Base-by-base conservation (phyloP, 176 grass and related monocot species). In the Phoenix dactylifera region DNA sequence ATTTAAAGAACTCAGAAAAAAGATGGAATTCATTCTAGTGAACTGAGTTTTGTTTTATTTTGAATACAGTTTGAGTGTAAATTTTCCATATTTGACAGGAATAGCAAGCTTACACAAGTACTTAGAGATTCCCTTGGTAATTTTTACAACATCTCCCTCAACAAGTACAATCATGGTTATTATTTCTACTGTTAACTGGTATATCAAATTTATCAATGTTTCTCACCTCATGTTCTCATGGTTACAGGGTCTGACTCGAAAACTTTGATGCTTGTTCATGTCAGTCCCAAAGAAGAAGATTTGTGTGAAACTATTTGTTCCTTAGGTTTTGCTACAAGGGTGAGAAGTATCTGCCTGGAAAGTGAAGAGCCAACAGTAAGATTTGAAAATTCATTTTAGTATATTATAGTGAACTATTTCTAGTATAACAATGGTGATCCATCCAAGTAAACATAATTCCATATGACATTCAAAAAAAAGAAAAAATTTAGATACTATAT, bases 81-180 rank as follows among this genome's bases (percentile, higher is more conserved):
- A 2, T 57, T 52, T 60, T 68, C 58, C 57, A 24, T 44, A 75
- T 69, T 86, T 83, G 17, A 55, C 75, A 97, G 92, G 76, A 97
- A 97, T 66, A 97, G 87, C 82, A 91, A 91, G 63, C 86, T 97
- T 79, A 97, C 92, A 68, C 92, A 97, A 83, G 84, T 97, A 55
- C 72, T 91, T 16, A 80, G 65, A 79, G 92, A 97, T 88, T 97
- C 92, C 63, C 66, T 97, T 68, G 92, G 92, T 91, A 91, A 90
- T 61, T 49, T 62, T 26, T 51, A 4, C 30, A n/a, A 62, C 24
- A 24, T 1, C 70, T 59, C 66, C 30, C 22, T 62, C 52, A 30
- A 60, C 51, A 30, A 59, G 17, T 7, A 63, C 26, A 65, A 23
- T 39, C 56, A 32, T 60, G 57, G 17, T 74, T 67, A 29, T 52